A percentile compares a stretch with the other conserved stretches of the same genome.
These are phyloP conservation scores for Cenchrus americanus DNA, from an alignment of 176 grass and related monocot species.

Conservation along the genomic window DNA sequence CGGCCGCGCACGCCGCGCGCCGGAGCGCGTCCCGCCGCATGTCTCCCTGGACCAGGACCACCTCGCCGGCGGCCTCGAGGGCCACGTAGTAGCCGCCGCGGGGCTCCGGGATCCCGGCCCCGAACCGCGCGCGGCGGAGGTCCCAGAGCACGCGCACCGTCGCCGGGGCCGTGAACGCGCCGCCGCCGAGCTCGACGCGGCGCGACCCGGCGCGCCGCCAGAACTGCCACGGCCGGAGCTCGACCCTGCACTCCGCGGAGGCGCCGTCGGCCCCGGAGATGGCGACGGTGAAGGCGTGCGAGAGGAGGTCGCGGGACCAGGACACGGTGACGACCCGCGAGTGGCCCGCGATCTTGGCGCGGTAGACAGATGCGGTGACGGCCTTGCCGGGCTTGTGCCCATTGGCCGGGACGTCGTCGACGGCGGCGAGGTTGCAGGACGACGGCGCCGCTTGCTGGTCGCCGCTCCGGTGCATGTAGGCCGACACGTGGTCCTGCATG, in stretches of 20 bases:
- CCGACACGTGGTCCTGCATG: slow-evolving; percentile 40
- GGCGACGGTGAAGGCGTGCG: slow-evolving; percentile 62
- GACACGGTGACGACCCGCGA: slow-evolving; percentile 69
- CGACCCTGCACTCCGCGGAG: slow-evolving; percentile 54
- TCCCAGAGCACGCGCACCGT: slow-evolving; percentile 75
- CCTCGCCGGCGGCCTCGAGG: slow-evolving; percentile 61
- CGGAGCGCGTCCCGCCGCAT: slow-evolving; percentile 61
- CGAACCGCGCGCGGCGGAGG: slow-evolving; percentile 70
- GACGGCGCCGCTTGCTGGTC: slow-evolving; percentile 1
- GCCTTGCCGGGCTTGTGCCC: slow-evolving; percentile 53
- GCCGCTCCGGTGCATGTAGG: slow-evolving; percentile 10
- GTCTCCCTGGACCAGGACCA: slow-evolving; percentile 75
- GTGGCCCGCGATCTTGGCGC: slow-evolving; percentile 81
- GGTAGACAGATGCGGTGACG: slow-evolving; percentile 74
- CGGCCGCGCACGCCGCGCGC: slow-evolving; percentile 40
- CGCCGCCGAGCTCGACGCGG: slow-evolving; percentile 53
- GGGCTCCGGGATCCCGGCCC: slow-evolving; percentile 53
- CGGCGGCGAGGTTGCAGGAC: slow-evolving; percentile 35
- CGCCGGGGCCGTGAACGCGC: not conserved
- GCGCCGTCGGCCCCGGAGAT: slow-evolving; percentile 41
- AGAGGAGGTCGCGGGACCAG: slow-evolving; percentile 71
- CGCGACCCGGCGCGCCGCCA: slow-evolving; percentile 67
- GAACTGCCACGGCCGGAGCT: slow-evolving; percentile 83
- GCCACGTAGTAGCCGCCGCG: slow-evolving; percentile 63
- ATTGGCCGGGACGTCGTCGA: slow-evolving; percentile 37